phyloP scores from a whole-genome alignment of 2,329 filamentous ascomycete genomes.

The Fusarium coicis region DNA sequence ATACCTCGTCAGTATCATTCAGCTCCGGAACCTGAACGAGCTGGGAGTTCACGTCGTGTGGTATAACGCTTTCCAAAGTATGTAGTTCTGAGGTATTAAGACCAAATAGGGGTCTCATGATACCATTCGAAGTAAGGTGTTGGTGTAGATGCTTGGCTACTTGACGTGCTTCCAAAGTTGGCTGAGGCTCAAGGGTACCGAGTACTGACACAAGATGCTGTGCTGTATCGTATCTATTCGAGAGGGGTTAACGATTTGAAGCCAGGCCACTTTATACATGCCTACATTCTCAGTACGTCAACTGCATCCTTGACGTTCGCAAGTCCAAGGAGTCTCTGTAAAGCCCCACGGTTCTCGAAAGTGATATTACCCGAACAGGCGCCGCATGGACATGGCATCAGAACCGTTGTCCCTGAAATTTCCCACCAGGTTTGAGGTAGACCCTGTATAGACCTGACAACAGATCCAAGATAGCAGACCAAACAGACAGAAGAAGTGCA shows the following conservation, averaged over 20 bases:
- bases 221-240: not conserved
- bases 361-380: not conserved
- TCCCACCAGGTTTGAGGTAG: not conserved
- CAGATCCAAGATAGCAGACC: not conserved
- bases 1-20: not conserved
- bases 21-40: not conserved
- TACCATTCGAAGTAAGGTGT: not conserved
- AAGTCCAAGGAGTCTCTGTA: not conserved
- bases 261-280: accelerated
- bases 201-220: not conserved
- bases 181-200: not conserved
- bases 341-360: not conserved
- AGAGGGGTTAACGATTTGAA: not conserved
- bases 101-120: not conserved
- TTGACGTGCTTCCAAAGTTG: not conserved
- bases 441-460: not conserved
- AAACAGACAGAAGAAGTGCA: not conserved
- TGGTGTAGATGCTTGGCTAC: not conserved
- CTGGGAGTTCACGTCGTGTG: not conserved
- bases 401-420: not conserved
- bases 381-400: not conserved
- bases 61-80: not conserved
- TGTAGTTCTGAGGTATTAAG: not conserved
- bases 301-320: too few species aligned
- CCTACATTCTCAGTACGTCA: not conserved